These are phyloP conservation scores for Termitomyces sp. DNA, from an alignment of 768 basidiomycete genomes.

Conservation along the genomic window DNA sequence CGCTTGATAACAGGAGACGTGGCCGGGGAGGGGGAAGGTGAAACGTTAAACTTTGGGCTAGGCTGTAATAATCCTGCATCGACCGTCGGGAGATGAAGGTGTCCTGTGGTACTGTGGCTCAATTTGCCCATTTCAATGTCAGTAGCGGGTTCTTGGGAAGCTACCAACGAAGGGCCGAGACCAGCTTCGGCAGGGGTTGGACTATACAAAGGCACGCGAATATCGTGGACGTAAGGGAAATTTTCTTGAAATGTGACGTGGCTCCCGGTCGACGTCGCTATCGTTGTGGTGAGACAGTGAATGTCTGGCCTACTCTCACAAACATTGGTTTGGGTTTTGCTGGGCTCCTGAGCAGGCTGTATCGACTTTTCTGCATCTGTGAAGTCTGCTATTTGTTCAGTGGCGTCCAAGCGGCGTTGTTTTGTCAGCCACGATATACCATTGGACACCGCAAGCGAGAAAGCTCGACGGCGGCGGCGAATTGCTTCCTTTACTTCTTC, in stretches of 20 bases:
- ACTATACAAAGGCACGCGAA: constrained; percentile 9
- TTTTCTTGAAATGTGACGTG: constrained; percentile 26
- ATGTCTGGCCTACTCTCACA: background rate
- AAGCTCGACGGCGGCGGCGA: constrained; percentile 30
- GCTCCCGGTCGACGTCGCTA: constrained; percentile 1
- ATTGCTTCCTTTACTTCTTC: constrained; percentile 51
- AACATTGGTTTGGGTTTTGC: background rate
- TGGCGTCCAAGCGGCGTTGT: background rate
- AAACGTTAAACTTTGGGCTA: background rate
- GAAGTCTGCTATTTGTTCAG: background rate
- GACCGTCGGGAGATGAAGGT: background rate
- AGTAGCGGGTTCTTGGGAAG: constrained; percentile 14
- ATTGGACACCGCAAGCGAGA: constrained; percentile 19
- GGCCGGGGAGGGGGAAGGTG: background rate
- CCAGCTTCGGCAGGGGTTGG: constrained; percentile 13
- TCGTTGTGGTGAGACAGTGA: background rate
- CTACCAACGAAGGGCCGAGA: background rate
- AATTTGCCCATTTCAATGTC: constrained; percentile 2
- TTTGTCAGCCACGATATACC: constrained; percentile 8
- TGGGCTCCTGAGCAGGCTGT: background rate
- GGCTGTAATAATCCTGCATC: background rate
- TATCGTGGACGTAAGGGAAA: constrained; percentile 16
- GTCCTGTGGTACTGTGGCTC: background rate
- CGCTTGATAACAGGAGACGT: background rate
- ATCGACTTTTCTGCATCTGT: constrained; percentile 4